Percentiles rank a stretch among this genome's conserved stretches.
phyloP scores from a whole-genome alignment of 2,329 filamentous ascomycete species.

The Penicillium sp. region DNA sequence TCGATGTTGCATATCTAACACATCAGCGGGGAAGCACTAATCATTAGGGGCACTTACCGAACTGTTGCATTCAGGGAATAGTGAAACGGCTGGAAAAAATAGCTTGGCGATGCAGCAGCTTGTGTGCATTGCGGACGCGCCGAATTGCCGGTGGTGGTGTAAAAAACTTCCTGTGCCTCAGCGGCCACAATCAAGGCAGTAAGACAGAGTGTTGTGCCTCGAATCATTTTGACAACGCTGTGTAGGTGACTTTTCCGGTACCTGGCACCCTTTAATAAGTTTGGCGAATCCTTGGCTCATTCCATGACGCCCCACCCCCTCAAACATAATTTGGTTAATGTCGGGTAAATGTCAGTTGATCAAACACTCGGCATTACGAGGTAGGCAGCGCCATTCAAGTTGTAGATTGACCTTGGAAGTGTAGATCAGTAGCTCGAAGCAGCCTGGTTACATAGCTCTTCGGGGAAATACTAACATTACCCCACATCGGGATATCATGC shows the following conservation, averaged over 20 bases:
- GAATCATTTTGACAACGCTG: constrained; percentile 1
- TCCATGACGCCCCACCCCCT: background rate
- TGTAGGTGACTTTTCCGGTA: background rate
- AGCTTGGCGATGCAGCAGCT: constrained; percentile 16
- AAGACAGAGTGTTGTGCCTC: background rate
- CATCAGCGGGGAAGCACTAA: constrained; percentile 2
- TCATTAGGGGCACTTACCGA: constrained; percentile 7
- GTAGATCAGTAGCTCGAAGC: background rate
- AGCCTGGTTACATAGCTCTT: background rate
- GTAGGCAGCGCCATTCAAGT: background rate
- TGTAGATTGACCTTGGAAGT: background rate
- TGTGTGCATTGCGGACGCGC: constrained; percentile 27
- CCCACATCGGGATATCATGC: background rate
- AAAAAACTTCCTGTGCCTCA: constrained; percentile 26
- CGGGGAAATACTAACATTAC: background rate
- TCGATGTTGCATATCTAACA: constrained; percentile 31
- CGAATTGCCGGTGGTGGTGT: constrained; percentile 26
- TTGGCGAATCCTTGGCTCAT: background rate
- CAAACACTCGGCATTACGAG: background rate
- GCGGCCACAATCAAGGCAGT: constrained; percentile 6
- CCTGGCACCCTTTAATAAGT: background rate
- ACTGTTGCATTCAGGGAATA: constrained; percentile 32
- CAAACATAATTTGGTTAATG: background rate
- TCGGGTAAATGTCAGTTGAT: background rate
- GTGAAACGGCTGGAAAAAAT: constrained; percentile 27